phyloP scores from a whole-genome alignment of 2,329 filamentous ascomycete genomes.

The Pseudogymnoascus sp. region DNA sequence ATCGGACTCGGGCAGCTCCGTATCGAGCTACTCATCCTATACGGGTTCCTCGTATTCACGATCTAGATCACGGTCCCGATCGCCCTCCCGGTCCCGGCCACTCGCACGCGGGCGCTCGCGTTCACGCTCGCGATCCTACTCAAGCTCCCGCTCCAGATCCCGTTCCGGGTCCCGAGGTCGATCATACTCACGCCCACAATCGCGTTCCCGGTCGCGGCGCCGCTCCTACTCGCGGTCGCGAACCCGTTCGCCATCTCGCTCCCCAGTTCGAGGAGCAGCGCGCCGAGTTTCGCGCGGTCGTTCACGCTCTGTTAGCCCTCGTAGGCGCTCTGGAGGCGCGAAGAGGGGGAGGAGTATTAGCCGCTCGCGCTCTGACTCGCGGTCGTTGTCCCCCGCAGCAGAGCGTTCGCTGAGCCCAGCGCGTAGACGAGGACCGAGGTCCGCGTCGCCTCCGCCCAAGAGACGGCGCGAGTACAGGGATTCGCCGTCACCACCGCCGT shows the following conservation, averaged over 20 bases:
- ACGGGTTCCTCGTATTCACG: slow-evolving; percentile 52
- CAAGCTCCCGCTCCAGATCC: slow-evolving; percentile 18
- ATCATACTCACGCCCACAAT: slow-evolving; percentile 31
- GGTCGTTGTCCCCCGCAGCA: not conserved
- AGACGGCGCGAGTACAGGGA: slow-evolving; percentile 17
- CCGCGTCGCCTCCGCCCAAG: slow-evolving; percentile 21
- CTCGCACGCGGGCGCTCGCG: slow-evolving; percentile 16
- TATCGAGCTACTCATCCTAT: slow-evolving; percentile 73
- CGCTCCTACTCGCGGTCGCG: slow-evolving; percentile 18
- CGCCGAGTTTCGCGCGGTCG: slow-evolving; percentile 3
- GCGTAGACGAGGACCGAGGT: slow-evolving; percentile 17
- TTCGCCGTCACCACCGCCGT: slow-evolving; percentile 19
- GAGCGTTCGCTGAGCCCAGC: not conserved
- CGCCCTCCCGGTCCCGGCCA: slow-evolving; percentile 15
- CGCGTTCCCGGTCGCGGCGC: slow-evolving; percentile 18
- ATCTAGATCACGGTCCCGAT: slow-evolving; percentile 24
- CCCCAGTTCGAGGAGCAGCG: slow-evolving; percentile 17
- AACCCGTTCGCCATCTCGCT: slow-evolving; percentile 12
- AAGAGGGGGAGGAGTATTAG: slow-evolving; percentile 9
- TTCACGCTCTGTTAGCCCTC: slow-evolving; percentile 14
- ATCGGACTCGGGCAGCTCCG: slow-evolving; percentile 55
- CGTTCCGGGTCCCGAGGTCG: slow-evolving; percentile 3
- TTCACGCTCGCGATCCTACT: slow-evolving; percentile 16
- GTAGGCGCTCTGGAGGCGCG: slow-evolving; percentile 9
- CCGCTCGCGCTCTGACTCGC: not conserved